Evolutionary conservation across 148 eudicot species (phyloP).

Genomic region (Vaccinium myrtillus): DNA sequence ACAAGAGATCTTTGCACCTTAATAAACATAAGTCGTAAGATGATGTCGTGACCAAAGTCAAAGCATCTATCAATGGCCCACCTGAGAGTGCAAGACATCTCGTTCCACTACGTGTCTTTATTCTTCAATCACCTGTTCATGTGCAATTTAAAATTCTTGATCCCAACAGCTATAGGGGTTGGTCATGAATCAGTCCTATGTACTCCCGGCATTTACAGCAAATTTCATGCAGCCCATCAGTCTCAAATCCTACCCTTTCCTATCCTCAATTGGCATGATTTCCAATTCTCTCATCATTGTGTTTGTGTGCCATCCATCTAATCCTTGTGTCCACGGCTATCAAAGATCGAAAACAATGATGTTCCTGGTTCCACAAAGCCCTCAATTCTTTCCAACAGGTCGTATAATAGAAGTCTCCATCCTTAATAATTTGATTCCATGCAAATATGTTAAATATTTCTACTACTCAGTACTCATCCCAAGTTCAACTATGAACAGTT

Average conservation of each 20-base stretch:
- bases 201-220: background rate
- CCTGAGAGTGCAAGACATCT: background rate
- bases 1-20: background rate
- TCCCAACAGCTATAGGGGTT: background rate
- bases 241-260: background rate
- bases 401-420: background rate
- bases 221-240: background rate
- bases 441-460: background rate
- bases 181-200: background rate
- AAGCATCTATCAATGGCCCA: background rate
- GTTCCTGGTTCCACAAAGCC: background rate
- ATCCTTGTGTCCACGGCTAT: background rate
- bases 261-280: background rate
- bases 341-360: background rate
- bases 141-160: background rate
- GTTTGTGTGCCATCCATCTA: background rate
- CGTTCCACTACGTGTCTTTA: background rate
- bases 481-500: background rate
- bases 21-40: background rate
- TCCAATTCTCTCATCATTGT: background rate
- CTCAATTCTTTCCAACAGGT: background rate
- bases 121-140: background rate
- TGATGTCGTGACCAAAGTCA: background rate
- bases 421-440: background rate
- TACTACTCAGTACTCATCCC: background rate